phyloP scores from a whole-genome alignment of 257 asterid genomes.

The Primulina huaijiensis region DNA sequence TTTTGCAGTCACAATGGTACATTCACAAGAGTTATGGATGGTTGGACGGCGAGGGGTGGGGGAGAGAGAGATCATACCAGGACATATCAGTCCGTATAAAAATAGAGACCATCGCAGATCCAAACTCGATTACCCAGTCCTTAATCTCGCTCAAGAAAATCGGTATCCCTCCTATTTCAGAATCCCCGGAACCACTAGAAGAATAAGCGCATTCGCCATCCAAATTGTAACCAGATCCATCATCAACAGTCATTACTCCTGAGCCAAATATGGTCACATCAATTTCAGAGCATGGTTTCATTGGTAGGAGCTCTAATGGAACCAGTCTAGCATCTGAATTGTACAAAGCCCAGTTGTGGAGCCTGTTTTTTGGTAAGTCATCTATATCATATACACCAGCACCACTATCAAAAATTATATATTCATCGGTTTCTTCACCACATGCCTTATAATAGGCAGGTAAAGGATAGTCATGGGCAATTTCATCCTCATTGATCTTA shows the following conservation, averaged over 20 bases:
- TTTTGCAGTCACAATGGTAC: background rate
- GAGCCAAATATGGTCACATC: slow-evolving; percentile 91
- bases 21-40: background rate
- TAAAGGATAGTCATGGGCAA: slow-evolving; percentile 87
- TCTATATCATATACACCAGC: slow-evolving; percentile 48
- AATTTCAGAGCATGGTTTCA: slow-evolving; percentile 86
- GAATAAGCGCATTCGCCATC: slow-evolving; percentile 61
- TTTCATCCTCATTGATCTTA: slow-evolving; percentile 95
- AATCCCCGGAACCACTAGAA: slow-evolving; percentile 47
- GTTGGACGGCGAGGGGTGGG: background rate
- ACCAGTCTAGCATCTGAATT: slow-evolving; percentile 88
- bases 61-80: background rate
- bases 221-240: slow-evolving; percentile 79
- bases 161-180: slow-evolving; percentile 73
- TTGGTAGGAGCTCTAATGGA: slow-evolving; percentile 86
- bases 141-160: slow-evolving; percentile 79
- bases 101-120: slow-evolving; percentile 74
- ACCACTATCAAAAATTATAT: slow-evolving; percentile 70
- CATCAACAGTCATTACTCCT: slow-evolving; percentile 78
- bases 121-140: slow-evolving; percentile 95
- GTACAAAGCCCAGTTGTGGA: slow-evolving; percentile 90
- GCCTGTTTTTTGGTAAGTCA: slow-evolving; percentile 75
- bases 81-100: slow-evolving; percentile 54
- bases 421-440: slow-evolving; percentile 78
- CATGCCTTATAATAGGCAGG: slow-evolving; percentile 83